Evolutionary conservation across 768 basidiomycete species (phyloP), one percentile per base, ranked within the genome.

Genomic region (Stropharia rugosoannulata): DNA sequence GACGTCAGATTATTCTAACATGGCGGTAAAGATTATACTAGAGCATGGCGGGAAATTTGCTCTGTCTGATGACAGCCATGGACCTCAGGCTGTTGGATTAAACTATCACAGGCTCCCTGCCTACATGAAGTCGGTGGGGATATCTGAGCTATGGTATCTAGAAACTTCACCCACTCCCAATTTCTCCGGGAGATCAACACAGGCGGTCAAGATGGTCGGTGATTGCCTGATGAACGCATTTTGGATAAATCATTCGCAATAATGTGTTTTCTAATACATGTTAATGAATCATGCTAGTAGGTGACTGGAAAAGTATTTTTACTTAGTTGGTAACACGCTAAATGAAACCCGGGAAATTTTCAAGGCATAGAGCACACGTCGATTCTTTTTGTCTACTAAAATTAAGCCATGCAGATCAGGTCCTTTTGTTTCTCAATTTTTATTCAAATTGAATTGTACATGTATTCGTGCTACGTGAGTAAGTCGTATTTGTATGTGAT

Each of bases 51-150:
- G 95, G 2, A 82, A 84, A 19, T 83, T 97, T 59, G 82, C 87
- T 16, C 78, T 99, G 25, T 98, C 96, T 5, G 97, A 98, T 67
- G 97, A 98, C 72, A 95, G 95, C 50, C 97, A 99, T 64, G 94
- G 93, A 0, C 89, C 93, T 2, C 83, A 85, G 29, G 84, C 85
- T 8, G 94, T 98, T 51, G 95, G 94, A 0, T 75, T 93, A 55
- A 93, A 98, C 69, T 99, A 98, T 63, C 65, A 73, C 52, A 77
- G 80, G 16, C 70, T 89, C 58, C 75, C 74, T 45, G 75, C 77
- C 10, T 98, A 98, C 70, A 74, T 94, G 27, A 72, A 74, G 44
- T 72, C 72, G 2, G 66, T 80, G n/a, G 82, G 81, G 4, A 78
- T 97, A 27, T 62, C 71, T 9, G 83, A 89, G 55, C 64, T 92